These are phyloP conservation scores for Kodamaea laetipori DNA, from an alignment of 805 yeast genomes.

Conservation along the genomic window DNA sequence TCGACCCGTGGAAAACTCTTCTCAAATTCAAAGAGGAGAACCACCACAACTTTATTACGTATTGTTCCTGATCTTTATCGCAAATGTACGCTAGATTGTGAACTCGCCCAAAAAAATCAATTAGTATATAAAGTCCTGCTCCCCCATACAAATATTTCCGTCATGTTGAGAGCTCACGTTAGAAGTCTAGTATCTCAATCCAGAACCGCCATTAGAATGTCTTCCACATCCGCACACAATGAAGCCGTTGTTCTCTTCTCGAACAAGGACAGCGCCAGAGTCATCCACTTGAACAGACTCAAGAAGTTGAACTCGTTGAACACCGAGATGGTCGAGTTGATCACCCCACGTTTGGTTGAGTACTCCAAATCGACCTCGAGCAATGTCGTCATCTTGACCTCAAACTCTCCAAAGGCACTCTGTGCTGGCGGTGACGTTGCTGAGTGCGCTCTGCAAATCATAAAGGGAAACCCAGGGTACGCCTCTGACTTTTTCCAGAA, in stretches of 20 bases:
- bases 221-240: constrained; percentile 23
- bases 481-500: constrained; percentile 69
- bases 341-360: constrained; percentile 73
- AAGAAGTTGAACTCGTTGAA: constrained; percentile 83
- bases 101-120: constrained; percentile 1
- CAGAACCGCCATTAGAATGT: constrained; percentile 10
- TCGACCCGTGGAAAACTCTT: too few relatives aligned
- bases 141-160: constrained; percentile 4
- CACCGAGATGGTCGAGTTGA: constrained; percentile 69
- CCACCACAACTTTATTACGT: background rate
- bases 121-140: background rate
- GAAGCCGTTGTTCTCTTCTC: constrained; percentile 63
- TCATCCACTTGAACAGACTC: constrained; percentile 77
- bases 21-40: too few relatives aligned
- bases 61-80: constrained; percentile 1
- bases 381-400: constrained; percentile 66
- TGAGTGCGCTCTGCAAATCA: constrained; percentile 65
- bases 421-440: constrained; percentile 98
- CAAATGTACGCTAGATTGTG: constrained; percentile 1
- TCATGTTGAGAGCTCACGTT: constrained; percentile 15
- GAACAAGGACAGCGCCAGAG: constrained; percentile 64
- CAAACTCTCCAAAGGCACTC: constrained; percentile 67
- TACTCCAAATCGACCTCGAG: constrained; percentile 69
- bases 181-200: constrained; percentile 8
- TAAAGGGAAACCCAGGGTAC: constrained; percentile 44